These are phyloP conservation scores for Dalbergia cultrata DNA, from an alignment of 306 rosid species.

Conservation along the genomic window DNA sequence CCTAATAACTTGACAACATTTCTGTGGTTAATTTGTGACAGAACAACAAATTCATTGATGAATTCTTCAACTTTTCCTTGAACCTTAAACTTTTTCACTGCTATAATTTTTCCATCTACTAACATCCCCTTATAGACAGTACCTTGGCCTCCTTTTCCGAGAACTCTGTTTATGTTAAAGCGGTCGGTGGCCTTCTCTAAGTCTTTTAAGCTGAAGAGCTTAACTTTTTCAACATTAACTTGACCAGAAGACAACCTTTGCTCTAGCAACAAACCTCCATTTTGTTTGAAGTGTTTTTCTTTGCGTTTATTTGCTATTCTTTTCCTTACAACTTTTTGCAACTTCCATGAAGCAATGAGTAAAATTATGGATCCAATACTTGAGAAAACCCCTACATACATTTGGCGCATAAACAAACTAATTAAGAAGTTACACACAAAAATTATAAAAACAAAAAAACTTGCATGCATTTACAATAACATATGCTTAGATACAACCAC, in stretches of 20 bases:
- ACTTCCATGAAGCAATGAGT: conserved; percentile 22
- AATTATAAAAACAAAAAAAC: too few species aligned
- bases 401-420: neutral
- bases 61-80: conserved; percentile 48
- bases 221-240: conserved; percentile 37
- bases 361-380: conserved; percentile 30
- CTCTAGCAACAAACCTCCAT: conserved; percentile 50
- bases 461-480: neutral
- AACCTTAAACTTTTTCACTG: conserved; percentile 44
- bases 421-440: neutral
- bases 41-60: conserved; percentile 49
- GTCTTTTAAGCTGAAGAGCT: conserved; percentile 37
- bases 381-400: conserved; percentile 31
- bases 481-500: too few species aligned
- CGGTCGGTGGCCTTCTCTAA: conserved; percentile 43
- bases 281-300: conserved; percentile 34
- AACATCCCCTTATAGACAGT: conserved; percentile 52
- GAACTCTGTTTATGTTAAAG: conserved; percentile 39
- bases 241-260: conserved; percentile 29
- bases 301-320: conserved; percentile 1
- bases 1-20: conserved; percentile 54
- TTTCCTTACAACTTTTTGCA: conserved; percentile 19
- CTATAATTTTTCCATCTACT: conserved; percentile 45
- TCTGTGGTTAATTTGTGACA: conserved; percentile 55
- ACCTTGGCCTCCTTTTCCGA: conserved; percentile 54